Conservation (phyloP, 257 asterid species). For the Eustoma russellianum region DNA sequence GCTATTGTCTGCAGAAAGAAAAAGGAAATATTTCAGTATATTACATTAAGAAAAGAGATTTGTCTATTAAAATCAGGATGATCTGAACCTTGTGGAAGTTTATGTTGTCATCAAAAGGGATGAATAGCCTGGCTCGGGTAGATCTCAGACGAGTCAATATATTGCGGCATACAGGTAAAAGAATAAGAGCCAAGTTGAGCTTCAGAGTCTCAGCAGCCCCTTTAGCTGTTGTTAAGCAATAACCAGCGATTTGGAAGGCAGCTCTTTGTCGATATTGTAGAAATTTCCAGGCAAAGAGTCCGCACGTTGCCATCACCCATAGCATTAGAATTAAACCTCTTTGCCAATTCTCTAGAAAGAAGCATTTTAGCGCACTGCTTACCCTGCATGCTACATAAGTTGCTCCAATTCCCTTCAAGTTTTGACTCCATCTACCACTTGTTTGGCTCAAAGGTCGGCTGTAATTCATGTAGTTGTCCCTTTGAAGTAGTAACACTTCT, state of each 20-base stretch:
- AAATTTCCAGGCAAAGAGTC: constrained; percentile 80
- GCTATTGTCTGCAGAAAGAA: constrained; percentile 43
- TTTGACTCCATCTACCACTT: constrained; percentile 63
- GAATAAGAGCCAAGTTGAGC: constrained; percentile 89
- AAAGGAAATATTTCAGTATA: background rate
- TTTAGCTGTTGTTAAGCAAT: constrained; percentile 77
- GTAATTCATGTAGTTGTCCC: constrained; percentile 75
- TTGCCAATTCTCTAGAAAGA: constrained; percentile 71
- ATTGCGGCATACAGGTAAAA: constrained; percentile 80
- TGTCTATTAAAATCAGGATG: too few relatives aligned
- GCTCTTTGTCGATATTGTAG: constrained; percentile 41
- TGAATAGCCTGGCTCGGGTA: constrained; percentile 50
- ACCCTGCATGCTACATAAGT: constrained; percentile 14
- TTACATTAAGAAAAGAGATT: too few relatives aligned
- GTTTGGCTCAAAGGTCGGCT: constrained; percentile 73
- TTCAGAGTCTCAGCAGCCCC: constrained; percentile 95
- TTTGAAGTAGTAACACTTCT: constrained; percentile 76
- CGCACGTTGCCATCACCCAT: constrained; percentile 58
- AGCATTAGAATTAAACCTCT: constrained; percentile 52
- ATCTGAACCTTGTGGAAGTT: constrained; percentile 60
- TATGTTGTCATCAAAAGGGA: constrained; percentile 81
- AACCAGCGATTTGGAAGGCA: constrained; percentile 71
- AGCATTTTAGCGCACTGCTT: constrained; percentile 15
- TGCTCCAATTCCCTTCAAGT: constrained; percentile 25
- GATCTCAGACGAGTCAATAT: constrained; percentile 59